Evolutionary conservation across 2,329 filamentous ascomycete species (phyloP).

Genomic region (Ustilaginoidea virens): DNA sequence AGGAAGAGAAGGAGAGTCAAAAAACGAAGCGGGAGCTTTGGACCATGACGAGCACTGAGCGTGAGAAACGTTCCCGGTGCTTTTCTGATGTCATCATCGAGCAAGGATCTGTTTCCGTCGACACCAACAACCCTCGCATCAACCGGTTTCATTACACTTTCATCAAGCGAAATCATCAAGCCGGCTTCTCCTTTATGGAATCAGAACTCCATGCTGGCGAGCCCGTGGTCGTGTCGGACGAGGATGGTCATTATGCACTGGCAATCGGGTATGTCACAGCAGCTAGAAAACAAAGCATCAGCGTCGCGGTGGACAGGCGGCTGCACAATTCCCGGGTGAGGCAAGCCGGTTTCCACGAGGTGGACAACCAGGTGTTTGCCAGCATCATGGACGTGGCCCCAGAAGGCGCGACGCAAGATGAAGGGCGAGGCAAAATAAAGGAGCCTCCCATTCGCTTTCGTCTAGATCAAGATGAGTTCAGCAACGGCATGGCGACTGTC

Average conservation of each 20-base stretch:
- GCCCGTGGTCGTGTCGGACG: conserved; percentile 91
- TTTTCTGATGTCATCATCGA: conserved; percentile 80
- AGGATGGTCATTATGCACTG: conserved; percentile 85
- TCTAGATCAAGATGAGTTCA: conserved; percentile 95
- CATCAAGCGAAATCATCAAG: conserved; percentile 45
- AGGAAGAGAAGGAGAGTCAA: conserved; percentile 83
- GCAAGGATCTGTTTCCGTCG: conserved; percentile 56
- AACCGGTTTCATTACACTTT: conserved; percentile 85
- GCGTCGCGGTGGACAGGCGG: conserved; percentile 77
- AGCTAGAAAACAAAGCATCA: conserved; percentile 60
- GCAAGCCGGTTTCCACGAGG: conserved; percentile 58
- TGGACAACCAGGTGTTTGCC: conserved; percentile 68
- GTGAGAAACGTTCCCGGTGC: conserved; percentile 77
- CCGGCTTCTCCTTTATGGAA: conserved; percentile 72
- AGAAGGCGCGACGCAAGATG: conserved; percentile 35
- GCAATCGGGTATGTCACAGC: conserved; percentile 82
- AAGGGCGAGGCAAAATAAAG: conserved; percentile 35
- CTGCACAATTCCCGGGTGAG: conserved; percentile 74
- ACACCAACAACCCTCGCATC: conserved; percentile 61
- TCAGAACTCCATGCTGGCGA: conserved; percentile 80
- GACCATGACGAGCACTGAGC: conserved; percentile 84
- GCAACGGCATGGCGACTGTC: conserved; percentile 89
- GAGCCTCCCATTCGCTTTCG: conserved; percentile 55
- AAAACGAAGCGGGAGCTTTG: conserved; percentile 81
- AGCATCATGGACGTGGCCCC: conserved; percentile 75